Evolutionary conservation across 2,329 filamentous ascomycete species (phyloP).

Genomic region (Epichloe aotearoae): DNA sequence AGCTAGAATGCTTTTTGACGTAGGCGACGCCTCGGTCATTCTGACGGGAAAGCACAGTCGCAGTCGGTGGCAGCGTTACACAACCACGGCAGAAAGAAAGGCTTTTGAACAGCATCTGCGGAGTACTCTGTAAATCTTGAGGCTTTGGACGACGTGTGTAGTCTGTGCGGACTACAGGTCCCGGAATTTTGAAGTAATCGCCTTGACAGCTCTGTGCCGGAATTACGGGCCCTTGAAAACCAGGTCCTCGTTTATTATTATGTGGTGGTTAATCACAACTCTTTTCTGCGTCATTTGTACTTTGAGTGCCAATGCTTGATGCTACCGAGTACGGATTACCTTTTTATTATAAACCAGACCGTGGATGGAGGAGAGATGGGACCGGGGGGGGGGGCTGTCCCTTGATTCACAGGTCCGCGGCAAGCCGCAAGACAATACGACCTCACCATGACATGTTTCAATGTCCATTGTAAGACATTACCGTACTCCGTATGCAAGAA

Average conservation of each 20-base stretch:
- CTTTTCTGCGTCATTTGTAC: too few species aligned
- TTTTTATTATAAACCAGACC: too few species aligned
- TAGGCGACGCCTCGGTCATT: not conserved
- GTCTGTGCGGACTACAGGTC: too few species aligned
- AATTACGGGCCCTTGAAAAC: not conserved
- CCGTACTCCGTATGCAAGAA: too few species aligned
- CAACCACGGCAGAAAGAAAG: not conserved
- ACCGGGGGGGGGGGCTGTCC: too few species aligned
- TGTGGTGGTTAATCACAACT: not conserved
- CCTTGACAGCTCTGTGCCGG: too few species aligned
- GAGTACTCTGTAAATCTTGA: too few species aligned
- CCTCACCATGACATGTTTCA: not conserved
- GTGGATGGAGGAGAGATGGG: too few species aligned
- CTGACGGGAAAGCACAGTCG: not conserved
- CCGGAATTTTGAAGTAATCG: not conserved
- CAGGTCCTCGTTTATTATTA: not conserved
- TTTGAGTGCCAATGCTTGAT: too few species aligned
- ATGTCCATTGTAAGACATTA: not conserved
- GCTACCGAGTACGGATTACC: too few species aligned
- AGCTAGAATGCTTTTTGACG: not conserved
- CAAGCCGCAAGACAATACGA: not conserved
- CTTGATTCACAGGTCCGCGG: too few species aligned
- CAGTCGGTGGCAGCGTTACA: not conserved
- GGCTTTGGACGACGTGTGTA: too few species aligned
- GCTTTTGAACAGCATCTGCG: not conserved